phyloP scores from a whole-genome alignment of 73 alveolate species.

The Durusdinium trenchii region DNA sequence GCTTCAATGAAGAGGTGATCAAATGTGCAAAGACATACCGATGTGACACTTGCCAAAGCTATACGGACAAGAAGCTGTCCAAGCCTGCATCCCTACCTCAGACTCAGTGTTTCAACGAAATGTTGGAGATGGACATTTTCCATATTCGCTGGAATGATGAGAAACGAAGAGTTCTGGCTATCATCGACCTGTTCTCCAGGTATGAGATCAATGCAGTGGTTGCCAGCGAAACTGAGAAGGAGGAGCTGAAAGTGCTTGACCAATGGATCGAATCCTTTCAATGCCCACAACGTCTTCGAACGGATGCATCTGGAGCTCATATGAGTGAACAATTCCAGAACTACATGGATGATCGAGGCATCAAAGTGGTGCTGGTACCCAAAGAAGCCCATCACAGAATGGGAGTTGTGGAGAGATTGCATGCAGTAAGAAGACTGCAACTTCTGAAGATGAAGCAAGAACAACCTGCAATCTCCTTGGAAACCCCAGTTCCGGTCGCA shows the following conservation, averaged over 20 bases:
- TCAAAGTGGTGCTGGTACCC: background rate
- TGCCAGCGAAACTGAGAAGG: too few species aligned
- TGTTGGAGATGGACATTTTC: too few species aligned
- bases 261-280: slow-evolving; percentile 9
- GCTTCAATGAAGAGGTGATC: background rate
- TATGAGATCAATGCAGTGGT: too few species aligned
- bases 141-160: too few species aligned
- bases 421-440: background rate
- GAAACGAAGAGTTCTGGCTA: too few species aligned
- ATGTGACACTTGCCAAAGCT: background rate
- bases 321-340: background rate
- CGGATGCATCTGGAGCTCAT: slow-evolving; percentile 22
- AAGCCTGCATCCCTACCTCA: too few species aligned
- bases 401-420: slow-evolving; percentile 4
- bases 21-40: background rate
- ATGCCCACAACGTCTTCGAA: background rate
- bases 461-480: background rate
- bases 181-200: too few species aligned
- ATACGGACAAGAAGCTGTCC: too few species aligned
- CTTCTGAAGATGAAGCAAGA: background rate
- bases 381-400: slow-evolving; percentile 6
- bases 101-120: too few species aligned
- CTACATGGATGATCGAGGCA: background rate
- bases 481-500: background rate
- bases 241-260: too few species aligned